phyloP scores from a whole-genome alignment of 306 rosid genomes.

The Quillaja saponaria region DNA sequence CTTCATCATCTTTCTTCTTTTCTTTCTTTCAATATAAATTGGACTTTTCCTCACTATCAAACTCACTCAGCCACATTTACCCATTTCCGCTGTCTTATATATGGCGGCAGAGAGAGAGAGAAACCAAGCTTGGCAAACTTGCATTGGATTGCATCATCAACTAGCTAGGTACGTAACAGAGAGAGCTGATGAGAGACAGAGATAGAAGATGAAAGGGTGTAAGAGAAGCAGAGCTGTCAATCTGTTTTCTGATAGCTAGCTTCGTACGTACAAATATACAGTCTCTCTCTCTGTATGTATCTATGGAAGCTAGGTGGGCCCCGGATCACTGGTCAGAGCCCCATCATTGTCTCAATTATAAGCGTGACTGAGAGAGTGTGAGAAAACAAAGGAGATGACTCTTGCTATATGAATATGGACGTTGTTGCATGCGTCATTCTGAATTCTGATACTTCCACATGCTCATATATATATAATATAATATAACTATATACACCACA shows the following conservation, averaged over 20 bases:
- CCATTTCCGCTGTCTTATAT: no score
- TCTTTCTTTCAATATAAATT: no score
- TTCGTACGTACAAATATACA: neutral
- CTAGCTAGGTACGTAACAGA: no score
- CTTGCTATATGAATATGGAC: no score
- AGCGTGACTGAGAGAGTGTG: constrained; percentile 22
- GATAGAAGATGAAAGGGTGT: neutral
- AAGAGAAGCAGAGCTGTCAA: constrained; percentile 42
- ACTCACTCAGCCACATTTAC: neutral
- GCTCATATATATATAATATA: no score
- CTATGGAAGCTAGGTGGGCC: no score
- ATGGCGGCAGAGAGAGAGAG: no score
- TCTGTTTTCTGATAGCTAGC: constrained; percentile 29
- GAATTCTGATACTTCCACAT: no score
- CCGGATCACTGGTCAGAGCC: constrained; percentile 56
- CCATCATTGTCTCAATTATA: constrained; percentile 88
- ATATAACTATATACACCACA: no score
- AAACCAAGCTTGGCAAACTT: no score
- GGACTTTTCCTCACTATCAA: constrained; percentile 48
- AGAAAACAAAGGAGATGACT: constrained; percentile 1
- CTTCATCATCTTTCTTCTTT: constrained; percentile 33
- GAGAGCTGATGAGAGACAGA: neutral
- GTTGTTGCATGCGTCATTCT: no score
- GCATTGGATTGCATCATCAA: no score
- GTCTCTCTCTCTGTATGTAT: neutral